These are phyloP conservation scores for Ogataea philodendri DNA, from an alignment of 805 yeast species.

Conservation along the genomic window DNA sequence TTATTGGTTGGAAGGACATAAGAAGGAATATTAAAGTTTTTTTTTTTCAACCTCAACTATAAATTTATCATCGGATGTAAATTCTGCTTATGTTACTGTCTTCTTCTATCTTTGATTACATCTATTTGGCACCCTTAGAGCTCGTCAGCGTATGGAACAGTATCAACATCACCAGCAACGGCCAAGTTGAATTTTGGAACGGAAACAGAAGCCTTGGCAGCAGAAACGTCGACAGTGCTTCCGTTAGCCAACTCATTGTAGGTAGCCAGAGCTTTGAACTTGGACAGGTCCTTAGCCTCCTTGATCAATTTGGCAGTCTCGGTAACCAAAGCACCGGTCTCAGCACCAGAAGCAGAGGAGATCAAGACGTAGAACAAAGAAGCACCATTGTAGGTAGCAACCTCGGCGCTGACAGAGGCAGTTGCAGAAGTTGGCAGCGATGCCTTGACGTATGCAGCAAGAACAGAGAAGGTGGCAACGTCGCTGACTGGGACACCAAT, in stretches of 20 bases:
- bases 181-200: slow-evolving; percentile 69
- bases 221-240: slow-evolving; percentile 36
- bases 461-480: slow-evolving; percentile 64
- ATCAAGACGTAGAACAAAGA: slow-evolving; percentile 75
- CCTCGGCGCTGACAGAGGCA: slow-evolving; percentile 47
- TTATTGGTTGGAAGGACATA: slow-evolving; percentile 59
- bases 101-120: slow-evolving; percentile 15
- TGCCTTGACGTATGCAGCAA: slow-evolving; percentile 66
- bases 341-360: slow-evolving; percentile 54
- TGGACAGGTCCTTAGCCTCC: slow-evolving; percentile 54
- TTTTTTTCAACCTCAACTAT: slow-evolving; percentile 2
- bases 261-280: slow-evolving; percentile 55
- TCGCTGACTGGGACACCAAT: slow-evolving; percentile 79
- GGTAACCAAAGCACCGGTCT: slow-evolving; percentile 60
- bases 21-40: neutral
- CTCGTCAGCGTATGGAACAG: slow-evolving; percentile 87
- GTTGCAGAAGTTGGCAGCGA: slow-evolving; percentile 48
- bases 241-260: slow-evolving; percentile 43
- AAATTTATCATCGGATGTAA: slow-evolving; percentile 10
- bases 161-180: slow-evolving; percentile 85
- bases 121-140: slow-evolving; percentile 45
- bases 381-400: slow-evolving; percentile 70
- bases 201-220: slow-evolving; percentile 38
- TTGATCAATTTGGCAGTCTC: slow-evolving; percentile 52
- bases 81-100: slow-evolving; percentile 12